Evolutionary conservation across 768 basidiomycete species (phyloP), one percentile per base, ranked within the genome.

Genomic region (Termitomyces sp.): DNA sequence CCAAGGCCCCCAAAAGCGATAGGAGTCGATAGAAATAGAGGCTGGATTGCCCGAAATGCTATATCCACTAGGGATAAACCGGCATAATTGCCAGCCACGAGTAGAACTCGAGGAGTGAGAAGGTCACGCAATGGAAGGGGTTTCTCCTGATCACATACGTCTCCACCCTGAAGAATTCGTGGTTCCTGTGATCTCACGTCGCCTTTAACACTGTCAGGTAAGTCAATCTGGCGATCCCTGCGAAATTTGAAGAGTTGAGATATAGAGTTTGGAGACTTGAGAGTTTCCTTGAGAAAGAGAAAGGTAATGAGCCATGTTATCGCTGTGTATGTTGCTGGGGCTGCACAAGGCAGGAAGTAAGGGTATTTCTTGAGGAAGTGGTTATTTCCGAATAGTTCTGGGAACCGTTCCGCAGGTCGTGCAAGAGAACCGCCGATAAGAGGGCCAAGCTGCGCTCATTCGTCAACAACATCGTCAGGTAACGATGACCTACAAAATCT

Each of bases 21-120:
- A 17, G 89, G 86, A 5, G 87, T 89, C n/a, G 87, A 82, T 49
- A 82, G 75, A 70, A 88, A 91, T 26, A 89, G 67, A 0, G 90
- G 89, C 42, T 85, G 83, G 11, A 91, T 69, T 8, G 85, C 78
- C 48, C 81, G 82, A 62, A 81, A 82, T 10, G 84, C 69, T 45
- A 90, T 88, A 56, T 90, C 88, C 42, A 86, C 67, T 5, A 89
- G 69, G 5, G 87, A 81, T 23, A 91, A 75, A 23, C 73, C 66
- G 0, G 79, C 83, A 66, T 90, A 91, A 64, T 90, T 90, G 17
- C 74, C 72, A 15, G 81, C 80, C 6, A 86, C 79, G 47, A 86
- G 70, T 42, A 88, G 64, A 1, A 91, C 85, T 35, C 71, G 77
- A 1, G 73, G 76, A 21, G 77, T 77, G 45, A 88, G 67, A 45